A percentile compares a stretch with the other conserved stretches of the same genome.
Conservation (phyloP, 2,329 filamentous ascomycete species). For the Thelonectria blattea region DNA sequence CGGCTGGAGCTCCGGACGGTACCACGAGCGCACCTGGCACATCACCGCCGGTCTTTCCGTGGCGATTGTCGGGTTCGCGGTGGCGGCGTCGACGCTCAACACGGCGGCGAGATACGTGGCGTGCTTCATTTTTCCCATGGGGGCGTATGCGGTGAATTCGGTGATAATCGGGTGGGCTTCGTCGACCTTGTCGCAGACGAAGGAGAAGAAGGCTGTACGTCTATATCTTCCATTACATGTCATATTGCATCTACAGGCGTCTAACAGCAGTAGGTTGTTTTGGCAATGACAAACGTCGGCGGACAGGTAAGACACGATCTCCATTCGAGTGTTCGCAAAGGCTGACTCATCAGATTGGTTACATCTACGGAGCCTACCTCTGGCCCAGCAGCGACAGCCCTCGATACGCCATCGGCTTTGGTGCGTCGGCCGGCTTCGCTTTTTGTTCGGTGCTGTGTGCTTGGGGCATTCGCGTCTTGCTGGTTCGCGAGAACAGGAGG, state of each 20-base stretch:
- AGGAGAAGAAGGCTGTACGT: conserved; percentile 54
- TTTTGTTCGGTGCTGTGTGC: conserved; percentile 46
- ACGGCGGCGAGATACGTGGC: conserved; percentile 31
- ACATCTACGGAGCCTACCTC: conserved; percentile 58
- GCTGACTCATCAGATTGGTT: conserved; percentile 41
- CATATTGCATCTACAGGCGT: neutral
- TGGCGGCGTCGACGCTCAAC: conserved; percentile 35
- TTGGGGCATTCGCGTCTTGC: conserved; percentile 49
- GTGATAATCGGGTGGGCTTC: conserved; percentile 52
- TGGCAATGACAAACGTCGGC: conserved; percentile 56
- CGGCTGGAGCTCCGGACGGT: conserved; percentile 30
- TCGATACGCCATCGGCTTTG: conserved; percentile 52
- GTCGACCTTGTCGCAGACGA: conserved; percentile 49
- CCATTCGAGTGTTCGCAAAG: accelerated
- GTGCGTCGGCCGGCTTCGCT: conserved; percentile 52
- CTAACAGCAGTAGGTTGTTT: conserved; percentile 36
- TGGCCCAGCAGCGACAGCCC: conserved; percentile 54
- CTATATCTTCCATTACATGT: too few relatives aligned
- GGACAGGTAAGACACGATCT: conserved; percentile 38
- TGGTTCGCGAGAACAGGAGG: conserved; percentile 50
- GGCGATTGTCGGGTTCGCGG: conserved; percentile 40
- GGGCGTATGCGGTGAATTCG: conserved; percentile 49
- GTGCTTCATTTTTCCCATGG: conserved; percentile 47
- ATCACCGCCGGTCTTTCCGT: conserved; percentile 49
- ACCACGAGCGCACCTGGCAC: conserved; percentile 50